Base-by-base conservation (phyloP, 257 asterid genomes). In the Cinchona pubescens region DNA sequence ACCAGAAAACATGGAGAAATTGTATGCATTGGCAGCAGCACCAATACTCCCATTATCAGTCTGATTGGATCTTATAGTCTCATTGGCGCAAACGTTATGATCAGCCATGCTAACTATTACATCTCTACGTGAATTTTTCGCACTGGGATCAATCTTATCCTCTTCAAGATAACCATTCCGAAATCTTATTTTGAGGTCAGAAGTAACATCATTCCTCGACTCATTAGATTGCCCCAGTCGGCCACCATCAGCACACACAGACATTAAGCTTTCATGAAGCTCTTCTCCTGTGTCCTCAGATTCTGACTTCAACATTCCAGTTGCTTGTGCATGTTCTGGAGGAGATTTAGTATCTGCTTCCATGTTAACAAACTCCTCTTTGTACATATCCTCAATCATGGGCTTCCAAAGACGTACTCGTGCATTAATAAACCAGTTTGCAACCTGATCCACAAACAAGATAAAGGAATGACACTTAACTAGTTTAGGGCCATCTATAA, bases 371-470 rank as follows among this genome's bases (percentile, higher is more conserved):
- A 91, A 87, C 72, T 91, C 96, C 35, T 91, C 97, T 86, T 89
- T 91, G 87, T 91, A 90, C 87, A 91, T 91, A 34, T 90, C 96
- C 77, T 90, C 97, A 27, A 91, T 90, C 97, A 91, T 91, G 29
- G 97, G 97, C 56, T 91, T 91, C 97, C 97, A 91, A 3, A 91
- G 91, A 9, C 97, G 92, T 13, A 91, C 97, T 0, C 97, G 85
- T 35, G 96, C 97, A 75, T 91, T 90, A 69, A 91, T 91, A 78
- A 91, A 91, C 97, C 97, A 91, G 84, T 91, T 91, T 25, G 97
- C 94, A 32, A 90, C 97, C 94, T 91, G 85, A 77, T 69, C 67
- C 37, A 46, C 1, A 37, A 67, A 66, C 48, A 35, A 49, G 80
- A 71, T 71, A 35, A 67, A 58, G 40, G 74, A 72, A 60, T 43